A percentile compares a stretch with the other conserved stretches of the same genome.
Conservation (phyloP, 2,329 filamentous ascomycete species). For the Fusarium keratoplasticum region DNA sequence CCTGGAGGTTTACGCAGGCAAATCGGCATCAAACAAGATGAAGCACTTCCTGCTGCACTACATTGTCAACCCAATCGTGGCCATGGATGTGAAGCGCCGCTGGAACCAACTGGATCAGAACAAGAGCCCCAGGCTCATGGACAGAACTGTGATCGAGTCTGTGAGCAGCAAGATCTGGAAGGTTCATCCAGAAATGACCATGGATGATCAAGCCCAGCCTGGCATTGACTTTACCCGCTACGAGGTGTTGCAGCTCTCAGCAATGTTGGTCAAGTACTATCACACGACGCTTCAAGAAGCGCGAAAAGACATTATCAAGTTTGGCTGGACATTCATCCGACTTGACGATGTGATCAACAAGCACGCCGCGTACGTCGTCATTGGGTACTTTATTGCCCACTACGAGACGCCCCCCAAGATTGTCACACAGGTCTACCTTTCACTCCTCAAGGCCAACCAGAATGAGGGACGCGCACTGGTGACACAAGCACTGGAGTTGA, state of each 20-base stretch:
- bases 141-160: constrained; percentile 86
- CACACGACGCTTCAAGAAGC: constrained; percentile 88
- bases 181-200: constrained; percentile 82
- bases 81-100: constrained; percentile 92
- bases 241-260: constrained; percentile 94
- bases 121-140: constrained; percentile 79
- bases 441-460: constrained; percentile 90
- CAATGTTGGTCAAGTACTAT: constrained; percentile 95
- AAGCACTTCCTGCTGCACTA: constrained; percentile 94
- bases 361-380: constrained; percentile 95
- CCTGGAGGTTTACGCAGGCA: constrained; percentile 86
- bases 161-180: constrained; percentile 96
- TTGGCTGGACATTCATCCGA: constrained; percentile 97
- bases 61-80: constrained; percentile 94
- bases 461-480: constrained; percentile 93
- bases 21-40: constrained; percentile 83
- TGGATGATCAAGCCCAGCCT: constrained; percentile 84
- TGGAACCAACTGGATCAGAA: constrained; percentile 71
- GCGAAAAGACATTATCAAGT: constrained; percentile 98
- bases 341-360: constrained; percentile 99
- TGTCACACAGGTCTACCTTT: constrained; percentile 93
- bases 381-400: constrained; percentile 96
- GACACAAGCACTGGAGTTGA: constrained; percentile 91
- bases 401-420: constrained; percentile 98
- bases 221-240: constrained; percentile 96